phyloP scores from a whole-genome alignment of 1,284 basidiomycete species.

The Kwoniella shivajii region DNA sequence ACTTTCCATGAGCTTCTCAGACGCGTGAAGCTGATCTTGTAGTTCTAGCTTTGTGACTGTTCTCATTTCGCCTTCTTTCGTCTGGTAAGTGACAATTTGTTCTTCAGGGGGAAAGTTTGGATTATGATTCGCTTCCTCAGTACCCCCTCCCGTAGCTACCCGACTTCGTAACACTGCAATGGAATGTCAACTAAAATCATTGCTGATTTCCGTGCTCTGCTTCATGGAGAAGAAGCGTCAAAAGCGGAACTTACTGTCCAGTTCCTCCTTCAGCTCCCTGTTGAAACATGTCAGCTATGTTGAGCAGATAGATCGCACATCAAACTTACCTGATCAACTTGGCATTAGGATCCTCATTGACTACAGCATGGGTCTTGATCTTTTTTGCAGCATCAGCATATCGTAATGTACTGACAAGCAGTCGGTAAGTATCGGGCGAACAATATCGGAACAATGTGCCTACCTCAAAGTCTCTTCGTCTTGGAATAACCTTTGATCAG shows the following conservation, averaged over 20 bases:
- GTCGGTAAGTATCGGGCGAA: too few relatives aligned
- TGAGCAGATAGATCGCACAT: background rate
- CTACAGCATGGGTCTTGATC: constrained; percentile 99
- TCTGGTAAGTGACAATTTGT: constrained; percentile 93
- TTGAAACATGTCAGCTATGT: constrained; percentile 71
- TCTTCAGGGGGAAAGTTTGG: constrained; percentile 86
- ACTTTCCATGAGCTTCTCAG: constrained; percentile 95
- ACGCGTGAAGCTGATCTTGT: constrained; percentile 93
- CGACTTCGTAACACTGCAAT: constrained; percentile 40
- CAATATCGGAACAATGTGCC: too few relatives aligned
- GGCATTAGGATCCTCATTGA: constrained; percentile 99
- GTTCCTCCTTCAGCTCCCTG: constrained; percentile 95
- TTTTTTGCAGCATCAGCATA: constrained; percentile 99
- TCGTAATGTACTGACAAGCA: constrained; percentile 56
- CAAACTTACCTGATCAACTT: constrained; percentile 69
- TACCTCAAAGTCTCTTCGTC: constrained; percentile 89
- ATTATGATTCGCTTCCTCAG: constrained; percentile 77
- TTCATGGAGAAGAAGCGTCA: too few relatives aligned
- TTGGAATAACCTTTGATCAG: constrained; percentile 3
- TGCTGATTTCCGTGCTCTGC: background rate
- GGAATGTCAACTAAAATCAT: constrained; percentile 3
- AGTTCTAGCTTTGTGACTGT: constrained; percentile 95
- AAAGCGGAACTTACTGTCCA: constrained; percentile 65
- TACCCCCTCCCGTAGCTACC: constrained; percentile 58
- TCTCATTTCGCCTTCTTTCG: constrained; percentile 90